phyloP scores from a whole-genome alignment of 2,329 filamentous ascomycete species.

The Cytospora piceae region DNA sequence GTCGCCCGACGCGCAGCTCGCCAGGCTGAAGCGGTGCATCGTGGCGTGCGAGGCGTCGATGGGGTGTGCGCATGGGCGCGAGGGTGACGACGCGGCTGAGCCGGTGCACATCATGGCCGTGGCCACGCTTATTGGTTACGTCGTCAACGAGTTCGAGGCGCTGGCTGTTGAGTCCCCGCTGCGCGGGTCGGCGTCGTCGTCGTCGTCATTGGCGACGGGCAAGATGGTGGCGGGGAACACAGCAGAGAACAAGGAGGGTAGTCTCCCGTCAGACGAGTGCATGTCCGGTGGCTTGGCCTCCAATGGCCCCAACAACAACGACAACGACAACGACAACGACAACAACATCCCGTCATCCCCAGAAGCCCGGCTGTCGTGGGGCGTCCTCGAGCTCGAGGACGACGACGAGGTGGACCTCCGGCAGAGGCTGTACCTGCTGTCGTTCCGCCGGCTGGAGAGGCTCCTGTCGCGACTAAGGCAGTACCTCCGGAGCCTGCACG shows the following conservation, averaged over 20 bases:
- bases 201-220: no score
- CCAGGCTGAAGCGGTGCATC: conserved; percentile 16
- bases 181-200: background rate
- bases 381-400: conserved; percentile 15
- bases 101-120: conserved; percentile 20
- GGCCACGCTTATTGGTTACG: conserved; percentile 12
- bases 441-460: conserved; percentile 15
- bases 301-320: background rate
- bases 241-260: background rate
- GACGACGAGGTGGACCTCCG: conserved; percentile 17
- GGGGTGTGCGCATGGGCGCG: conserved; percentile 6
- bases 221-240: background rate
- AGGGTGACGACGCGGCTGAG: background rate
- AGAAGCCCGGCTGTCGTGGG: conserved; percentile 15
- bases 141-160: conserved; percentile 19
- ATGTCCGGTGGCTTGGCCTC: background rate
- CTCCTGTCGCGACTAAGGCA: conserved; percentile 10
- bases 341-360: background rate
- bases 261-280: background rate
- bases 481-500: conserved; percentile 13
- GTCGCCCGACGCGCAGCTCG: conserved; percentile 14
- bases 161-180: background rate
- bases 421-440: conserved; percentile 16
- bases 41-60: conserved; percentile 10
- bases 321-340: no score